Base-by-base conservation (phyloP, 208 protist genomes). In the Strigomonas galati region DNA sequence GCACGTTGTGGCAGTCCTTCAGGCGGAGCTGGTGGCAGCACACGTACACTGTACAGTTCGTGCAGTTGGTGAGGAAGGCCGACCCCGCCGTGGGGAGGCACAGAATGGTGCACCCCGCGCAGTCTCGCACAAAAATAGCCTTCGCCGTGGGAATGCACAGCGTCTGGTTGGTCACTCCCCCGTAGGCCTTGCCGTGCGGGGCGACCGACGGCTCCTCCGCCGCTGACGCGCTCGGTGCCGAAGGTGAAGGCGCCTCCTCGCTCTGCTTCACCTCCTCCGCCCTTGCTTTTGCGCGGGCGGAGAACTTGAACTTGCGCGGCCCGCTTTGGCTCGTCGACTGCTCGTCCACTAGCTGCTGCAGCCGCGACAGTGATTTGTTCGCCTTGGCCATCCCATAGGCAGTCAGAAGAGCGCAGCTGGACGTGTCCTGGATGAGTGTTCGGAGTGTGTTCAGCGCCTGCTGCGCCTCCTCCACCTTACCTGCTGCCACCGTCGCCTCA, bases 21-120 rank as follows among this genome's bases (percentile, higher is more conserved):
- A 96, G 62, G 44, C 90, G 81, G 21, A 96, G 82, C 71, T 96
- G 90, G 62, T 93, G 86, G 51, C 87, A 96, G 14, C 82, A 78
- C 0, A 92, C 76, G 76, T 93, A 96, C 19, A 93, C 51, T 24
- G 63, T 74, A 71, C 90, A 93, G 51, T 78, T 46, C 4, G 5
- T 60, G 71, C 83, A 93, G 62, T 84, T 73, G 12, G 79, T 81
- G 28, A 96, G 67, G 57, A 96, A 96, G 12, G 82, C 79, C 3
- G 90, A 91, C 14, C 90, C 90, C 0, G 87, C 85, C 44, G 89
- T 81, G 17, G 90, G 90, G 2, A 82, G 54, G 44, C 74, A 69
- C 35, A 89, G 72, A 17, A 96, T 67, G 27, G 73, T 75, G 60
- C 80, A 87, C 10, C 6, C 4, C 28, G 26, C 35, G 56, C 56